Conservation (phyloP, 805 yeast species). For the Komagataella ulmi region DNA sequence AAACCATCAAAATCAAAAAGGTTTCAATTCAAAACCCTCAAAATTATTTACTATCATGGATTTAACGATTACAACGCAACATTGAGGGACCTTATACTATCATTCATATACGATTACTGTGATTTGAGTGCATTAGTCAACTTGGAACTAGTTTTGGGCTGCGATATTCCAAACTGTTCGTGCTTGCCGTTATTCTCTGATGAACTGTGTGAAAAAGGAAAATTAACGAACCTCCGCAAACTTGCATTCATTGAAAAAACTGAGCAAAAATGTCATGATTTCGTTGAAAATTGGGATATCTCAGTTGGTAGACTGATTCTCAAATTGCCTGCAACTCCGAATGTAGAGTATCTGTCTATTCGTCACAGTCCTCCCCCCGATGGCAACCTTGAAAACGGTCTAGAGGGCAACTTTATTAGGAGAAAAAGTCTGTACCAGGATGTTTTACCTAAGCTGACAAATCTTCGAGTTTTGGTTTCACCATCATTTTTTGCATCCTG, state of each 20-base stretch:
- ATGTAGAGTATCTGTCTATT: constrained; percentile 26
- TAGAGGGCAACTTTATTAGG: constrained; percentile 61
- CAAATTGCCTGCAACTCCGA: constrained; percentile 14
- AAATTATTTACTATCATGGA: constrained; percentile 32
- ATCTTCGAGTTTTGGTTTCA: constrained; percentile 31
- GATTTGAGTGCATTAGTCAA: constrained; percentile 18
- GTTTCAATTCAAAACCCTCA: constrained; percentile 18
- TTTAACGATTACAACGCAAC: constrained; percentile 24
- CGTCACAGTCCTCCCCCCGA: constrained; percentile 45
- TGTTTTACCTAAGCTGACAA: constrained; percentile 29
- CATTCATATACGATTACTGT: constrained; percentile 16
- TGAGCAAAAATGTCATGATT: constrained; percentile 23
- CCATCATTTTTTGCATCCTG: constrained; percentile 50
- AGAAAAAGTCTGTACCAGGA: constrained; percentile 37
- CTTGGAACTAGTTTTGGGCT: constrained; percentile 41
- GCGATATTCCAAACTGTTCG: constrained; percentile 30
- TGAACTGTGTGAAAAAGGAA: constrained; percentile 17
- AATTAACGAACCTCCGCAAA: constrained; percentile 17
- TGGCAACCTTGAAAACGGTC: constrained; percentile 48
- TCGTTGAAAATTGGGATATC: constrained; percentile 44
- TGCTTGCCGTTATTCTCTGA: constrained; percentile 31
- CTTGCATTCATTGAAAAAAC: constrained; percentile 22
- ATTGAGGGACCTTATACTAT: constrained; percentile 16
- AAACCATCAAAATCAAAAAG: constrained; percentile 1
- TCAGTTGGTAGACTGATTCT: constrained; percentile 27